Evolutionary conservation across 2,329 filamentous ascomycete genomes (phyloP).

Genomic region (Pseudogymnoascus sp.): DNA sequence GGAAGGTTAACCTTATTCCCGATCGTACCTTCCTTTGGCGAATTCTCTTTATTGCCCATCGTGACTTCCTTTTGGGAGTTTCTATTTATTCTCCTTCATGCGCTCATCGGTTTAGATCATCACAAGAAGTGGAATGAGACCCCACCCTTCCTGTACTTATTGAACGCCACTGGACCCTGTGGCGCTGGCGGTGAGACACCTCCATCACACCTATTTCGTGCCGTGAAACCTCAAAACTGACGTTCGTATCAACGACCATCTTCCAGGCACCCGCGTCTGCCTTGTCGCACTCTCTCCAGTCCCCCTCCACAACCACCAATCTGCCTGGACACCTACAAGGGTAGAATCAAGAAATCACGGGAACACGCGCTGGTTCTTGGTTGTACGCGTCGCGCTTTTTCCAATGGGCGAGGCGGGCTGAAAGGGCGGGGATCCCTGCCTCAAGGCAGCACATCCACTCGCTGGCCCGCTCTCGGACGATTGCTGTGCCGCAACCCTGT

Average conservation of each 20-base stretch:
- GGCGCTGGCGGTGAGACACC: not conserved
- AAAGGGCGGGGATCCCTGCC: not conserved
- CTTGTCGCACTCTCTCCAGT: not conserved
- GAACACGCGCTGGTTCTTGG: not conserved
- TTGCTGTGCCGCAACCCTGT: not conserved
- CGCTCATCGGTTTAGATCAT: not conserved
- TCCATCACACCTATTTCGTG: not conserved
- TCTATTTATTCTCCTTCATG: no score
- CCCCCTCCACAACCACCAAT: not conserved
- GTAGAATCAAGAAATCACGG: not conserved
- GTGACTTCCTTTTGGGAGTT: not conserved
- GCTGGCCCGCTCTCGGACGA: not conserved
- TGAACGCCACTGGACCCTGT: not conserved
- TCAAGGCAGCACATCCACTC: conserved; percentile 3
- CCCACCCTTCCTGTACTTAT: not conserved
- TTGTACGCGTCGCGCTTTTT: not conserved
- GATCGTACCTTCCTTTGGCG: not conserved
- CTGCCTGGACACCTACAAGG: not conserved
- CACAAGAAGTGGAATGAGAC: not conserved
- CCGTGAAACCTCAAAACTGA: not conserved
- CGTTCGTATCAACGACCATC: not conserved
- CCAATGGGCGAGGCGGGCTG: not conserved
- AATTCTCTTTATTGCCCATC: not conserved
- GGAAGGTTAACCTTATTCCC: not conserved
- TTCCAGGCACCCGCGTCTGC: not conserved